phyloP scores from a whole-genome alignment of 192 early-diverging fungal species.

The Podila verticillata region DNA sequence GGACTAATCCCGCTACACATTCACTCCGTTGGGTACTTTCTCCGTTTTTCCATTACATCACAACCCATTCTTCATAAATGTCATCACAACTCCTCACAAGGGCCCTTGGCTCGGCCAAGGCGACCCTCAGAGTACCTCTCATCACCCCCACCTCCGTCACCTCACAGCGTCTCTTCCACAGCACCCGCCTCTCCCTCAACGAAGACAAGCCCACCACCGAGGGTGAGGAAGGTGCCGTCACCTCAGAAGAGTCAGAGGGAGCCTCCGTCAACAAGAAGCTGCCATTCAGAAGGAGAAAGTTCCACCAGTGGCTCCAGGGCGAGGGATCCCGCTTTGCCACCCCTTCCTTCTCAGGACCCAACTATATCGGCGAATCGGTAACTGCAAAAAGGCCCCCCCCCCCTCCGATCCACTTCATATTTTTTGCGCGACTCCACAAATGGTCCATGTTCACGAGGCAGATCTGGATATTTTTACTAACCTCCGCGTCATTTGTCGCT shows the following conservation, averaged over 20 bases:
- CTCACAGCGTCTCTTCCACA: conserved; percentile 38
- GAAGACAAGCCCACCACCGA: conserved; percentile 11
- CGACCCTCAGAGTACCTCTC: conserved; percentile 19
- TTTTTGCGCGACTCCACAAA: not conserved
- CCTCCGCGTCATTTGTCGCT: not conserved
- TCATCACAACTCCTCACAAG: conserved; percentile 16
- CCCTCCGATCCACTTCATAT: not conserved
- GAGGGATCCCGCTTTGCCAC: conserved; percentile 30
- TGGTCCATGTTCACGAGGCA: not conserved
- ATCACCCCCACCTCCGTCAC: not conserved
- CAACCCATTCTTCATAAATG: not conserved
- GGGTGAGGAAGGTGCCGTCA: not conserved
- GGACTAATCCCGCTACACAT: too few species aligned
- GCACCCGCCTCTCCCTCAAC: conserved; percentile 9
- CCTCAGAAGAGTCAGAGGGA: conserved; percentile 5
- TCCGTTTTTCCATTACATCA: not conserved
- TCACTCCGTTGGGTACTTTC: not conserved
- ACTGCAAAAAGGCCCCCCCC: not conserved
- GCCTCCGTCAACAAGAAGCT: conserved; percentile 15
- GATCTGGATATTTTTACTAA: not conserved
- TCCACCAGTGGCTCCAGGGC: conserved; percentile 35
- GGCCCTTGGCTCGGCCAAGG: conserved; percentile 33
- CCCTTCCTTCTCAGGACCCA: conserved; percentile 39
- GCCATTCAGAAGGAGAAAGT: conserved; percentile 41
- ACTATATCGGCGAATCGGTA: conserved; percentile 44